Evolutionary conservation across 2,329 filamentous ascomycete species (phyloP).

Genomic region (Fusarium avenaceum): DNA sequence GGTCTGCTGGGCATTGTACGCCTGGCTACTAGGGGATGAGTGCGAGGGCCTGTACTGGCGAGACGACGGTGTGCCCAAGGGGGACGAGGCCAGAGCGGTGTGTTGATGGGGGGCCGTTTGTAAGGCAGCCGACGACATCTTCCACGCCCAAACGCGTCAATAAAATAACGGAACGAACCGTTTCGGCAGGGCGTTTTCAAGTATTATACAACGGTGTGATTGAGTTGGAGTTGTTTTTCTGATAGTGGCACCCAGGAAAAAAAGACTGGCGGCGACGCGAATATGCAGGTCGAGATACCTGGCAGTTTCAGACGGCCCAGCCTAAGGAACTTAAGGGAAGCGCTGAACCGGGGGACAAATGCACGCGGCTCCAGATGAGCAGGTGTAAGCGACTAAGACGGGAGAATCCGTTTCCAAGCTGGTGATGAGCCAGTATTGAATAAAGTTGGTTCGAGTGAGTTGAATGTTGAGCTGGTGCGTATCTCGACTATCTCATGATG

Average conservation of each 20-base stretch:
- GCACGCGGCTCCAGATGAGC: slow-evolving; percentile 40
- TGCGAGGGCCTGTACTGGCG: slow-evolving; percentile 67
- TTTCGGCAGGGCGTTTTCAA: slow-evolving; percentile 16
- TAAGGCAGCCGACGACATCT: slow-evolving; percentile 69
- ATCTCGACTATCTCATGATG: slow-evolving; percentile 61
- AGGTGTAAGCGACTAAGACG: slow-evolving; percentile 34
- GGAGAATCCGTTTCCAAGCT: slow-evolving; percentile 39
- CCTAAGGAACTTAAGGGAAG: slow-evolving; percentile 26
- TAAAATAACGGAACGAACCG: slow-evolving; percentile 31
- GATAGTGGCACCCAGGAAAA: slow-evolving; percentile 39
- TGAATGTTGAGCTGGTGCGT: slow-evolving; percentile 16
- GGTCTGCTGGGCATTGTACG: slow-evolving; percentile 68
- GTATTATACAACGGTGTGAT: slow-evolving; percentile 25
- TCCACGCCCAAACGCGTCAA: slow-evolving; percentile 49
- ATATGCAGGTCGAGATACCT: slow-evolving; percentile 51
- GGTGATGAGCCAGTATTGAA: slow-evolving; percentile 46
- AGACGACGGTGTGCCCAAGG: slow-evolving; percentile 63
- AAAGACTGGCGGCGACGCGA: slow-evolving; percentile 43
- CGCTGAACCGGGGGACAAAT: slow-evolving; percentile 41
- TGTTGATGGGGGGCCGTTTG: slow-evolving; percentile 71
- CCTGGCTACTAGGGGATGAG: slow-evolving; percentile 67
- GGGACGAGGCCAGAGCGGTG: slow-evolving; percentile 63
- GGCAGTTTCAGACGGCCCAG: slow-evolving; percentile 46
- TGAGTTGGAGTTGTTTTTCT: slow-evolving; percentile 28
- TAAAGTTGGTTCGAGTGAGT: slow-evolving; percentile 44